A percentile compares a stretch with the other conserved stretches of the same genome.
Evolutionary conservation across 2,329 filamentous ascomycete species (phyloP).

Genomic region (Colletotrichum coccodes): DNA sequence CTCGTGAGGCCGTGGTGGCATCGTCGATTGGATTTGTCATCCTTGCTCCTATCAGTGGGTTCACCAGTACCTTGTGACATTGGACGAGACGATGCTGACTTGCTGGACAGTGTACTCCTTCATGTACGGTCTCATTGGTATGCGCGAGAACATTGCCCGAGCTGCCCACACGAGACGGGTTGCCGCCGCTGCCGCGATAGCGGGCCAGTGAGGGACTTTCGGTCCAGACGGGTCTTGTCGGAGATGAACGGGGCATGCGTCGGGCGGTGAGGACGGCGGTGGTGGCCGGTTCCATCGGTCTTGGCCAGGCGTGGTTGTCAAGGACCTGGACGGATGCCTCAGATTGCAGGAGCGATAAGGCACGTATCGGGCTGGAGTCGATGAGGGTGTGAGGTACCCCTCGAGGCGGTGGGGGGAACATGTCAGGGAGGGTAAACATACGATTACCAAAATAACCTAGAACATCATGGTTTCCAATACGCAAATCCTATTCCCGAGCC

Average conservation of each 20-base stretch:
- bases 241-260: conserved; percentile 28
- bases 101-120: conserved; percentile 54
- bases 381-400: not conserved
- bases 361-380: conserved; percentile 16
- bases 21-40: conserved; percentile 57
- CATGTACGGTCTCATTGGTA: conserved; percentile 59
- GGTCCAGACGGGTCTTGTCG: conserved; percentile 32
- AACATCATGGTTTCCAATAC: conserved; percentile 24
- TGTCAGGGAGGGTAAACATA: conserved; percentile 18
- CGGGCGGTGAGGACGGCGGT: conserved; percentile 33
- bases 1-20: conserved; percentile 53
- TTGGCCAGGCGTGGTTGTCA: conserved; percentile 25
- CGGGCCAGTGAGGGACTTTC: conserved; percentile 33
- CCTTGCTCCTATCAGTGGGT: conserved; percentile 57
- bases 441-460: conserved; percentile 31
- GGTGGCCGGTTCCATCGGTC: conserved; percentile 26
- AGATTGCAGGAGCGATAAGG: conserved; percentile 26
- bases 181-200: conserved; percentile 27
- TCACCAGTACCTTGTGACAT: conserved; percentile 6
- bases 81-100: conserved; percentile 9
- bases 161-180: conserved; percentile 26
- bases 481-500: conserved; percentile 17
- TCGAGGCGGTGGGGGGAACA: conserved; percentile 27
- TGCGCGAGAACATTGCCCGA: conserved; percentile 53
- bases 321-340: conserved; percentile 17